Evolutionary conservation across 208 protist genomes (phyloP).

Genomic region (Wallacemonas collosoma): DNA sequence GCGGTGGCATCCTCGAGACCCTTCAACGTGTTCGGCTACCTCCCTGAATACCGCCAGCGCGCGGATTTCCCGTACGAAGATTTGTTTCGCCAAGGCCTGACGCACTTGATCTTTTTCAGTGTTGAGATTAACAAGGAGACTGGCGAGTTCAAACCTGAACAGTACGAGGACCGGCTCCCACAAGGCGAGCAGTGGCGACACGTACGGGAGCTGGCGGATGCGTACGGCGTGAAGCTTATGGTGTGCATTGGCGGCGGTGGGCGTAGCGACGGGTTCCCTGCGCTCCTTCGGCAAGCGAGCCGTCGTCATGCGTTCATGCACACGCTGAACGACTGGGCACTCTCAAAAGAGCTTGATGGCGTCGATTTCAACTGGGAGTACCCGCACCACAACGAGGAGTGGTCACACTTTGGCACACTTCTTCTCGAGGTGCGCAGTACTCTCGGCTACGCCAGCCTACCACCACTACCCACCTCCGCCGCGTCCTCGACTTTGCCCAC

Average conservation of each 20-base stretch:
- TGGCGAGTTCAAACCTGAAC: slow-evolving; percentile 15
- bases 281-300: slow-evolving; percentile 26
- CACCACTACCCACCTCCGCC: not conserved
- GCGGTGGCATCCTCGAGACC: not conserved
- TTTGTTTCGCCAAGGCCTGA: slow-evolving; percentile 51
- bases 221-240: slow-evolving; percentile 51
- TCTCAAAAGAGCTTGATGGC: slow-evolving; percentile 49
- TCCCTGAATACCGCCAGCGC: slow-evolving; percentile 66
- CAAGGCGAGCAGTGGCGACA: slow-evolving; percentile 26
- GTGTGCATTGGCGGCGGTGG: slow-evolving; percentile 67
- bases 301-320: slow-evolving; percentile 32
- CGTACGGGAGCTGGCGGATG: slow-evolving; percentile 38
- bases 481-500: not conserved
- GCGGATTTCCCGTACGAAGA: slow-evolving; percentile 46
- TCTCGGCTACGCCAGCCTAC: slow-evolving; percentile 20
- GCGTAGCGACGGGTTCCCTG: slow-evolving; percentile 53
- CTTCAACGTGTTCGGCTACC: slow-evolving; percentile 70
- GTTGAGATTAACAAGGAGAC: slow-evolving; percentile 48
- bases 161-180: slow-evolving; percentile 55
- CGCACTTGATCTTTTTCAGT: slow-evolving; percentile 81
- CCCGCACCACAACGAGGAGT: slow-evolving; percentile 45
- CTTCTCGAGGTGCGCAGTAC: slow-evolving; percentile 34
- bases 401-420: slow-evolving; percentile 34
- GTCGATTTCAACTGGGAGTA: slow-evolving; percentile 87
- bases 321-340: slow-evolving; percentile 36